Conservation (phyloP, 1,284 basidiomycete species). For the Rhodotorula sp. region DNA sequence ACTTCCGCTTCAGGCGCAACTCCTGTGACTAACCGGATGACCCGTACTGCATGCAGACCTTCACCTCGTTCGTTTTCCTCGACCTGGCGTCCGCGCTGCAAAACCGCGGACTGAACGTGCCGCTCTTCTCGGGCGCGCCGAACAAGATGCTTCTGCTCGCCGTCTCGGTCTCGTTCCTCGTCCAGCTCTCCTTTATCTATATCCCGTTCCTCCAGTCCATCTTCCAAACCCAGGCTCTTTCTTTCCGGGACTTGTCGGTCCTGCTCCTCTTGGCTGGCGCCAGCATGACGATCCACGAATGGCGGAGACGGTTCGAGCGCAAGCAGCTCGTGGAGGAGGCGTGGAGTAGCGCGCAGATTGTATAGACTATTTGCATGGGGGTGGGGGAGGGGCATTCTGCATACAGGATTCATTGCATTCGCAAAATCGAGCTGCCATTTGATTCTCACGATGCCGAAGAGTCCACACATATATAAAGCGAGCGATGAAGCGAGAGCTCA, state of each 20-base stretch:
- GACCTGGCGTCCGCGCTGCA: constrained; percentile 93
- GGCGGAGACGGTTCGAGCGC: constrained; percentile 72
- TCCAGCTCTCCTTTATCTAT: constrained; percentile 83
- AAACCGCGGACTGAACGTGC: constrained; percentile 75
- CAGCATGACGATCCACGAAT: constrained; percentile 76
- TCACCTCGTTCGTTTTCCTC: constrained; percentile 94
- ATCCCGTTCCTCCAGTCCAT: constrained; percentile 84
- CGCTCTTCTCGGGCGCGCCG: constrained; percentile 61
- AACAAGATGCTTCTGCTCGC: constrained; percentile 90
- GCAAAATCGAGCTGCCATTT: too few relatives aligned
- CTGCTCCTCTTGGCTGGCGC: constrained; percentile 69
- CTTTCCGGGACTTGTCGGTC: constrained; percentile 65
- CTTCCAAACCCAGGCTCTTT: constrained; percentile 87
- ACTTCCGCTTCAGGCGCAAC: not conserved
- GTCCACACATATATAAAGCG: not conserved
- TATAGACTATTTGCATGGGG: constrained; percentile 1
- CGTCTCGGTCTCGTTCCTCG: constrained; percentile 76
- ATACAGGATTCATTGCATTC: not conserved
- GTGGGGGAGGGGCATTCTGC: not conserved
- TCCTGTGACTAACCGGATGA: not conserved
- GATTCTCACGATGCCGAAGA: not conserved
- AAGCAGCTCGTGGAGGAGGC: constrained; percentile 46
- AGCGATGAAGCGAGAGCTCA: constrained; percentile 2
- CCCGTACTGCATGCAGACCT: constrained; percentile 63
- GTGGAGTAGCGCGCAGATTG: constrained; percentile 32